Base-by-base conservation (phyloP, 768 basidiomycete species). In the Rhodotorula sphaerocarpa region DNA sequence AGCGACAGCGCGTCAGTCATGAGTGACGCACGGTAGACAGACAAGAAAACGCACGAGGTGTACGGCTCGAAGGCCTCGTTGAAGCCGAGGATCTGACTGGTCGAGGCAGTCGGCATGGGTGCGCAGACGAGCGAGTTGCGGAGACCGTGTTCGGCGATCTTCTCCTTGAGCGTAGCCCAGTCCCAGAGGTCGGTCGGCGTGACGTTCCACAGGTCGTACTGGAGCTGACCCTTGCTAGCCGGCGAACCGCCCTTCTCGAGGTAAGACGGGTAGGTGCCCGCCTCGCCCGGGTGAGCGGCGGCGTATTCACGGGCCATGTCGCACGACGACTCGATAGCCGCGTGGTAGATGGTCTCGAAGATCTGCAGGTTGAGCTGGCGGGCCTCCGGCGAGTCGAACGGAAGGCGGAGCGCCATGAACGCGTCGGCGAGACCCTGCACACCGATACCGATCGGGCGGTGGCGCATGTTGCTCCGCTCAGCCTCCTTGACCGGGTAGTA, bases 61-160 rank as follows among this genome's bases (percentile, higher is more conserved):
- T 97, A 99, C 2, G 95, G 91, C 77, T 99, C 95, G 76, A 99
- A 97, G 77, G 93, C 97, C 72, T 97, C 95, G 76, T 97, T 99
- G 80, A 87, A 87, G 46, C 95, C 95, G 54, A 97, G 81, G 71
- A 99, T 99, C 78, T 97, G 95, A 76, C 88, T 90, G 4, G 95
- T 99, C 28, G 90, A 93, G 2, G 95, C 95, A 36, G 95, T 99
- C 2, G 95, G 95, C 95, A 99, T 99, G n/a, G 93, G 93, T 0
- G 93, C 85, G 63, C 88, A 78, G 18, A 96, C 79, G 23, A 96
- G 79, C 34, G 93, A 92, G 79, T 97, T 97, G 66, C 90, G 78
- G 58, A 96, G 76, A 58, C 93, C 93, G 71, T 82, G 81, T 70
- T 80, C 78, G 23, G 83, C 83, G 57, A 99, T 86, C 76, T 88